Conservation (phyloP, 129 eudicot species). For the Apium graveolens region DNA sequence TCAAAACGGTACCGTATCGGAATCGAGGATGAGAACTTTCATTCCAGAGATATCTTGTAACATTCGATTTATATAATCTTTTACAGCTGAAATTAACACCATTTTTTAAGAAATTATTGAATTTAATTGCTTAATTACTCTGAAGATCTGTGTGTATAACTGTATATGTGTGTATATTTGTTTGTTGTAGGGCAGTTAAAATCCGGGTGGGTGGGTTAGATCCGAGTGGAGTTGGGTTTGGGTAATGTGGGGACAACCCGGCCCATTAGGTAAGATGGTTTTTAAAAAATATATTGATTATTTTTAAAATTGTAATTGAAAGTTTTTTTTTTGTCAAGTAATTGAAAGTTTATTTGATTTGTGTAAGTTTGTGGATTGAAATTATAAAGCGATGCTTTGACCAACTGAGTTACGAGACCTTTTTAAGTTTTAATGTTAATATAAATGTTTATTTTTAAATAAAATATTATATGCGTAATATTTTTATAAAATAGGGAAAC, state of each 20-base stretch:
- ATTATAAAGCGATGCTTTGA: too few relatives aligned
- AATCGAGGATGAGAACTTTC: slow-evolving; percentile 95
- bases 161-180: neutral
- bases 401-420: too few relatives aligned
- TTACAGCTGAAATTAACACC: slow-evolving; percentile 56
- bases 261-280: too few relatives aligned
- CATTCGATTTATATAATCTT: slow-evolving; percentile 85
- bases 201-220: neutral
- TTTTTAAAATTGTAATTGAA: too few relatives aligned
- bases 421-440: too few relatives aligned
- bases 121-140: neutral
- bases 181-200: neutral
- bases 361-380: too few relatives aligned
- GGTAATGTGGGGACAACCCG: neutral
- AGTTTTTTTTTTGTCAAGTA: too few relatives aligned
- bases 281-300: too few relatives aligned
- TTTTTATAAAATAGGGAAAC: too few relatives aligned
- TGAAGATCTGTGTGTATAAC: neutral
- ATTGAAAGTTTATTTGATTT: too few relatives aligned
- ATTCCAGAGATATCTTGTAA: slow-evolving; percentile 90
- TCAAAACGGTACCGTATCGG: slow-evolving; percentile 47
- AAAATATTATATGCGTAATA: too few relatives aligned
- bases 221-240: neutral
- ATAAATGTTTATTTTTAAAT: too few relatives aligned
- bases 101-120: slow-evolving; percentile 8